A percentile compares a stretch with the other conserved stretches of the same genome.
These are phyloP conservation scores for Curvularia spicifera DNA, from an alignment of 2,329 filamentous ascomycete genomes.

Conservation along the genomic window DNA sequence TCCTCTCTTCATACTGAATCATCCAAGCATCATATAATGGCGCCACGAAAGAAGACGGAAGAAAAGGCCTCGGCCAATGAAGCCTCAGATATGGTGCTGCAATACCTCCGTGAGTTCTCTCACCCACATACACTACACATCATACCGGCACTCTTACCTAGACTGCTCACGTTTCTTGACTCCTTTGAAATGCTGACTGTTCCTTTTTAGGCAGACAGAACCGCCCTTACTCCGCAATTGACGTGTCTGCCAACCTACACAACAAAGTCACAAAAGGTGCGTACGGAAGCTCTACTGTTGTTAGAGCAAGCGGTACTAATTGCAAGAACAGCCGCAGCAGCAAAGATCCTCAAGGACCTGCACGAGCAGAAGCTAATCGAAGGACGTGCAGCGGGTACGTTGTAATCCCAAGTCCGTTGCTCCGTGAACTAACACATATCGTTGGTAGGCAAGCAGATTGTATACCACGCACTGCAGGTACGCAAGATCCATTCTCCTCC, in stretches of 20 bases:
- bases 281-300: neutral
- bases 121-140: conserved; percentile 2
- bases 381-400: conserved; percentile 60
- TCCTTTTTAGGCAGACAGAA: conserved; percentile 55
- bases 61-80: conserved; percentile 46
- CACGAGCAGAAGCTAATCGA: conserved; percentile 66
- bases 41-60: conserved; percentile 47
- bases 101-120: conserved; percentile 57
- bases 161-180: no score
- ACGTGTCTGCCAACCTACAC: conserved; percentile 67
- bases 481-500: no score
- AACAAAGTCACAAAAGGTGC: conserved; percentile 65
- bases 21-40: conserved; percentile 29
- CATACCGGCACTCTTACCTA: neutral
- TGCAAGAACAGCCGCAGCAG: conserved; percentile 57
- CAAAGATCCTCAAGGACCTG: conserved; percentile 68
- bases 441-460: conserved; percentile 63
- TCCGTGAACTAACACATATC: neutral
- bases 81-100: conserved; percentile 54
- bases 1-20: neutral
- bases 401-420: neutral
- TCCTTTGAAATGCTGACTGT: conserved; percentile 9
- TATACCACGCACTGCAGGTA: conserved; percentile 64
- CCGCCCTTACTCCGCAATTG: conserved; percentile 63
- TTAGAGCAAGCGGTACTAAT: conserved; percentile 14